Evolutionary conservation across 176 grass and related monocot genomes (phyloP).

Genomic region (Oryza rufipogon): DNA sequence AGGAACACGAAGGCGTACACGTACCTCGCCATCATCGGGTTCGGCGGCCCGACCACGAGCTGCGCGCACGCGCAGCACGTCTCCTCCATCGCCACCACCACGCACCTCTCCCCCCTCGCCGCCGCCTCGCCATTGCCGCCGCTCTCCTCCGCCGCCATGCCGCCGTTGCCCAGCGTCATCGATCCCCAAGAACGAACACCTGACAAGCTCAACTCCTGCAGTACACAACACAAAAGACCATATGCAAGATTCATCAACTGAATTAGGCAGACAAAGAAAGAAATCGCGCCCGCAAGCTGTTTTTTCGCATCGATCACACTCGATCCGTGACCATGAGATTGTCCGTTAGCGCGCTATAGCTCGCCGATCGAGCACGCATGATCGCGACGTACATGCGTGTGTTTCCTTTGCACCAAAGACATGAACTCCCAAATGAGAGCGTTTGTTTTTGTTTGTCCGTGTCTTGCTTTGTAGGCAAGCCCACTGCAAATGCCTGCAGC

Average conservation of each 20-base stretch:
- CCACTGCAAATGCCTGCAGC: background rate
- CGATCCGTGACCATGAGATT: slow-evolving; percentile 1
- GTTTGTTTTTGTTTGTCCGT: slow-evolving; percentile 13
- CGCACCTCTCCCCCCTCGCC: slow-evolving; percentile 34
- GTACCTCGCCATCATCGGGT: slow-evolving; percentile 81
- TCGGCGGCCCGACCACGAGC: slow-evolving; percentile 60
- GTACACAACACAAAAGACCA: background rate
- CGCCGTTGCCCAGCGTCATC: background rate
- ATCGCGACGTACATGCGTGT: background rate
- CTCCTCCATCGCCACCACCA: slow-evolving; percentile 40
- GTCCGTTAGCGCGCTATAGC: background rate
- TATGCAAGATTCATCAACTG: background rate
- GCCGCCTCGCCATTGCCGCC: background rate
- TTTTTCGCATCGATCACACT: slow-evolving; percentile 6
- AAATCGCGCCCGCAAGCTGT: too few relatives aligned
- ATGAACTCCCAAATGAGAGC: background rate
- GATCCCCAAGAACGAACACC: slow-evolving; percentile 5
- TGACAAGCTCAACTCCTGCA: background rate
- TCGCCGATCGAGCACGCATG: slow-evolving; percentile 38
- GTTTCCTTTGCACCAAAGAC: slow-evolving; percentile 50
- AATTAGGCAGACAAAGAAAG: background rate
- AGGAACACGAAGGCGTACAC: slow-evolving; percentile 93
- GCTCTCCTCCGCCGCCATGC: background rate
- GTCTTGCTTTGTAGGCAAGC: slow-evolving; percentile 39
- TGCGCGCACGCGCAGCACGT: slow-evolving; percentile 59